Evolutionary conservation across 805 yeast genomes (phyloP).

Genomic region (Ogataea ramenticola): DNA sequence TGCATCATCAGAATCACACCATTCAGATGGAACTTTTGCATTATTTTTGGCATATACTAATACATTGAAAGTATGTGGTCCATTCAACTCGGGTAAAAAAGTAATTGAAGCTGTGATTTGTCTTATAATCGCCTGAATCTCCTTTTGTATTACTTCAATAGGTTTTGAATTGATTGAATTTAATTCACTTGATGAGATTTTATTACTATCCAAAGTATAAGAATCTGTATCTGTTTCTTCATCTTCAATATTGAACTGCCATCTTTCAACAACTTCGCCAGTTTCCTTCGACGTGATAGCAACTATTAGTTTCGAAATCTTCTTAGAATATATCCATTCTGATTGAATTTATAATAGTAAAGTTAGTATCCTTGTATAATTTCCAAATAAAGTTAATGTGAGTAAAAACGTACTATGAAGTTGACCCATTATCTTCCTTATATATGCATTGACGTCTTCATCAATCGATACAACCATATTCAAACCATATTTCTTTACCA

Average conservation of each 20-base stretch:
- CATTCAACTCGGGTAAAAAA: slow-evolving; percentile 63
- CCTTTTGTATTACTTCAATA: slow-evolving; percentile 51
- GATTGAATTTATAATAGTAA: no score
- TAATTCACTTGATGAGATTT: no score
- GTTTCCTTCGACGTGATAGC: slow-evolving; percentile 65
- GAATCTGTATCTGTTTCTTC: slow-evolving; percentile 3
- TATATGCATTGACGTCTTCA: slow-evolving; percentile 66
- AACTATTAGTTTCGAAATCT: slow-evolving; percentile 60
- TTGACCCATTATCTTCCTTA: slow-evolving; percentile 60
- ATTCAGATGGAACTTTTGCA: slow-evolving; percentile 65
- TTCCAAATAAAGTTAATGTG: slow-evolving; percentile 6
- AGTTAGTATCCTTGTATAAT: no score
- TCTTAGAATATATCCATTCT: slow-evolving; percentile 69
- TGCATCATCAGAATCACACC: slow-evolving; percentile 69
- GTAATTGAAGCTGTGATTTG: slow-evolving; percentile 87
- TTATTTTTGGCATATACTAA: slow-evolving; percentile 71
- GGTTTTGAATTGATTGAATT: slow-evolving; percentile 19
- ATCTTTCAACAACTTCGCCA: slow-evolving; percentile 67
- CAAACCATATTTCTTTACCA: slow-evolving; percentile 73
- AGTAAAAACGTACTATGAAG: slow-evolving; percentile 33
- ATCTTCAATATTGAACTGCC: slow-evolving; percentile 73
- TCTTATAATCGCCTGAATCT: slow-evolving; percentile 79
- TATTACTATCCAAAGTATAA: neutral
- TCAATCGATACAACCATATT: slow-evolving; percentile 66
- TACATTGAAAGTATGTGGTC: slow-evolving; percentile 69